These are phyloP conservation scores for Exophiala phaeomuriformis DNA, from an alignment of 2,329 filamentous ascomycete species.

Conservation along the genomic window DNA sequence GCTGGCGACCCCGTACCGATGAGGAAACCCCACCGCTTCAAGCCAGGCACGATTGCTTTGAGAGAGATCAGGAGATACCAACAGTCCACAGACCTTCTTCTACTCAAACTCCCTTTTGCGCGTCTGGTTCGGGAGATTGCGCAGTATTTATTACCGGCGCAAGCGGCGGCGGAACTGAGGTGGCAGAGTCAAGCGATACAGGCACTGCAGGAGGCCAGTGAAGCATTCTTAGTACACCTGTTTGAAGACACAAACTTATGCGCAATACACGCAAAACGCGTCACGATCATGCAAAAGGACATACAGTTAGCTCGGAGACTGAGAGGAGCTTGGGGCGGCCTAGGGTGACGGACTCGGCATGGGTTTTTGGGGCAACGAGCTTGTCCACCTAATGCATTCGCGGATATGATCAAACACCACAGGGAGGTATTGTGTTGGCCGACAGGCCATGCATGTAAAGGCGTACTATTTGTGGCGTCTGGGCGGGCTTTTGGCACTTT, in stretches of 20 bases:
- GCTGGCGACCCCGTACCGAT: slow-evolving; percentile 67
- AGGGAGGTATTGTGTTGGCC: neutral
- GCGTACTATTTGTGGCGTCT: too few relatives aligned
- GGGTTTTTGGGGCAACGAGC: neutral
- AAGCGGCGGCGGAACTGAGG: slow-evolving; percentile 61
- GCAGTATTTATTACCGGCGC: slow-evolving; percentile 52
- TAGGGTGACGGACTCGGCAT: slow-evolving; percentile 40
- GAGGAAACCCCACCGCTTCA: slow-evolving; percentile 56
- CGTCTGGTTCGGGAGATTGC: slow-evolving; percentile 47
- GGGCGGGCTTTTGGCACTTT: too few relatives aligned
- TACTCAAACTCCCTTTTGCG: slow-evolving; percentile 52
- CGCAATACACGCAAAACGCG: slow-evolving; percentile 91
- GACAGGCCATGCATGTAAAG: too few relatives aligned
- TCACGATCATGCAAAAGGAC: slow-evolving; percentile 97
- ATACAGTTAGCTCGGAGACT: slow-evolving; percentile 84
- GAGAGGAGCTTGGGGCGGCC: slow-evolving; percentile 68
- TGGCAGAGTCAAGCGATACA: slow-evolving; percentile 96
- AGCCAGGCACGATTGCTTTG: slow-evolving; percentile 75
- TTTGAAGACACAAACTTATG: slow-evolving; percentile 95
- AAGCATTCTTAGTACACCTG: slow-evolving; percentile 91
- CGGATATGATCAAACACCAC: slow-evolving; percentile 4
- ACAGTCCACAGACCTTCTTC: slow-evolving; percentile 76
- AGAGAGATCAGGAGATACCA: slow-evolving; percentile 90
- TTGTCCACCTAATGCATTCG: neutral
- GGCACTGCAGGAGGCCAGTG: slow-evolving; percentile 89